A percentile compares a stretch with the other conserved stretches of the same genome.
Evolutionary conservation across 441 rosid species (phyloP).

Genomic region (Macaranga tanarius): DNA sequence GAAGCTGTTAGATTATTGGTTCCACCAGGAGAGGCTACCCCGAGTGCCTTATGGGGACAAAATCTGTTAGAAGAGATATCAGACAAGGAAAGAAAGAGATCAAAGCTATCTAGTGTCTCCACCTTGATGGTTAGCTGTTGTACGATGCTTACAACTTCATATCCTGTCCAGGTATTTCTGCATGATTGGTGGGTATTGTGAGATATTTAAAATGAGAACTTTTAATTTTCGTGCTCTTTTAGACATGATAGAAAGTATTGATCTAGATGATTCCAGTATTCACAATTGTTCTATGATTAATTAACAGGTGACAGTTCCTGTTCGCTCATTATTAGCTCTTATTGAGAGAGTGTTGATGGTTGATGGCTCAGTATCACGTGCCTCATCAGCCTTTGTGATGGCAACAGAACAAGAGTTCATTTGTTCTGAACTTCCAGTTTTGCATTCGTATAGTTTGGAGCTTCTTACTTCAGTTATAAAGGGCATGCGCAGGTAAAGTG

Average conservation of each 20-base stretch:
- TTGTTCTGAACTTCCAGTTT: slow-evolving; percentile 75
- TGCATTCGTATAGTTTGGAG: slow-evolving; percentile 65
- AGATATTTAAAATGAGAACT: slow-evolving; percentile 11
- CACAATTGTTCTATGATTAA: slow-evolving; percentile 12
- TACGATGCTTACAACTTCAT: slow-evolving; percentile 62
- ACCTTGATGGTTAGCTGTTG: slow-evolving; percentile 59
- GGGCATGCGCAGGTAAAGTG: slow-evolving; percentile 66
- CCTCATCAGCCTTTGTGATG: slow-evolving; percentile 51
- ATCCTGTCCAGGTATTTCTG: slow-evolving; percentile 63
- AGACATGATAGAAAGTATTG: background rate
- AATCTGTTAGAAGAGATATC: slow-evolving; percentile 35
- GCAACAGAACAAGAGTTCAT: slow-evolving; percentile 67
- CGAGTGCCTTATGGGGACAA: slow-evolving; percentile 61
- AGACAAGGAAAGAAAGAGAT: slow-evolving; percentile 44
- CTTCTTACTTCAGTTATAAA: slow-evolving; percentile 61
- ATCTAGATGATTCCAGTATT: slow-evolving; percentile 7
- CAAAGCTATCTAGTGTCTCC: slow-evolving; percentile 48
- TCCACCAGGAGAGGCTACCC: slow-evolving; percentile 70
- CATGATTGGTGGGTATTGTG: slow-evolving; percentile 5
- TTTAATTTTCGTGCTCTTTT: background rate
- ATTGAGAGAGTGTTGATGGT: slow-evolving; percentile 77
- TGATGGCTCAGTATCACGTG: slow-evolving; percentile 65
- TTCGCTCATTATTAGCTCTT: slow-evolving; percentile 62
- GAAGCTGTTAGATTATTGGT: slow-evolving; percentile 62
- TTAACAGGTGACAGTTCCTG: slow-evolving; percentile 56